phyloP scores from a whole-genome alignment of 2,329 filamentous ascomycete genomes.

The Diaporthe sp. region DNA sequence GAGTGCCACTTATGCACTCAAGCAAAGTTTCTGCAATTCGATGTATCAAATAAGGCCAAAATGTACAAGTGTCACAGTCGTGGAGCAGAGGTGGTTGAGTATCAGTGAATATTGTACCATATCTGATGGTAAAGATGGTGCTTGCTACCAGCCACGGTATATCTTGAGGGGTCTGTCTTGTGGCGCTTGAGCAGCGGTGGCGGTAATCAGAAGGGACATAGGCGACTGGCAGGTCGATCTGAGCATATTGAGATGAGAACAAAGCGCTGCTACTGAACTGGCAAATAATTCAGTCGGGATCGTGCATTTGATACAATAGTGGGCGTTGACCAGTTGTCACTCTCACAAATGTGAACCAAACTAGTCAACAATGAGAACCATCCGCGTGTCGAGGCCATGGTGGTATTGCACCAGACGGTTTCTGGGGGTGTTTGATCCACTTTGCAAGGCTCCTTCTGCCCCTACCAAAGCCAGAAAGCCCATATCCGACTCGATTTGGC shows the following conservation, averaged over 20 bases:
- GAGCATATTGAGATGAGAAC: not conserved
- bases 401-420: not conserved
- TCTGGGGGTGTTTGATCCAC: not conserved
- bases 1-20: not conserved
- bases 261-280: not conserved
- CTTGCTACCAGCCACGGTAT: not conserved
- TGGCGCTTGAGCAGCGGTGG: not conserved
- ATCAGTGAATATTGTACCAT: not conserved
- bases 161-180: not conserved
- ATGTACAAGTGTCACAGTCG: not conserved
- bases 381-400: not conserved
- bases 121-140: too few species aligned
- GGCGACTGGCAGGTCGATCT: not conserved
- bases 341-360: not conserved
- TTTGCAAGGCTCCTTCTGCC: not conserved
- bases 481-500: not conserved
- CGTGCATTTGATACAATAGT: not conserved
- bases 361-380: not conserved
- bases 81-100: not conserved
- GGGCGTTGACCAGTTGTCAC: not conserved
- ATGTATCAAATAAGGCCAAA: not conserved
- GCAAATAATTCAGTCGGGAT: not conserved
- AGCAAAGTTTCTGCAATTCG: not conserved
- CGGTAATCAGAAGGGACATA: not conserved
- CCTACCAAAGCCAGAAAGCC: not conserved